A percentile compares a stretch with the other conserved stretches of the same genome.
Evolutionary conservation across 2,329 filamentous ascomycete genomes (phyloP).

Genomic region (Aplosporella prunicola): DNA sequence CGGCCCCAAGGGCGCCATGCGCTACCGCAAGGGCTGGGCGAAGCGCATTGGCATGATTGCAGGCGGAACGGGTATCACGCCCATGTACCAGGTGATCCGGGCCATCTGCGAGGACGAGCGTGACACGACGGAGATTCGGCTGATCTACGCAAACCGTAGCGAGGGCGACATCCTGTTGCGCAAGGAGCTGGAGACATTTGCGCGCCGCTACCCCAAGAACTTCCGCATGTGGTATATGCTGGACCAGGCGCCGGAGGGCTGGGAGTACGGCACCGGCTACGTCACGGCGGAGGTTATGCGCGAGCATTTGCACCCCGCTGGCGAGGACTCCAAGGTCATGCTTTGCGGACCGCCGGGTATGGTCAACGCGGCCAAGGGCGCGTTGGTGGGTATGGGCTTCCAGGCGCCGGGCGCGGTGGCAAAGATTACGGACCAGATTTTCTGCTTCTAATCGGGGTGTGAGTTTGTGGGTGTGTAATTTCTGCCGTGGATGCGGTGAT

Average conservation of each 20-base stretch:
- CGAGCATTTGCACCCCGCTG: constrained; percentile 40
- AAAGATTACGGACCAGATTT: constrained; percentile 48
- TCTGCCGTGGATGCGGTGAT: no score
- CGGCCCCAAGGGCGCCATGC: constrained; percentile 50
- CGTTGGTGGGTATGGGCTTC: constrained; percentile 37
- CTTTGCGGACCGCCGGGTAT: constrained; percentile 54
- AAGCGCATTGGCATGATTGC: constrained; percentile 47
- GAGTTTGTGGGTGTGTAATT: no score
- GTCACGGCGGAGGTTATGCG: constrained; percentile 44
- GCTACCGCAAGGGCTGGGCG: constrained; percentile 34
- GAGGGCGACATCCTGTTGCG: constrained; percentile 53
- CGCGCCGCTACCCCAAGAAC: constrained; percentile 45
- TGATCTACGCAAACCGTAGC: constrained; percentile 51
- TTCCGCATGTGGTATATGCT: constrained; percentile 49
- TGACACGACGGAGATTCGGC: constrained; percentile 47
- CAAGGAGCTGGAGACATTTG: constrained; percentile 46
- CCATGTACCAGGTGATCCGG: constrained; percentile 54
- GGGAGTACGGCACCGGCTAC: constrained; percentile 42
- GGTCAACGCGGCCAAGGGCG: constrained; percentile 48
- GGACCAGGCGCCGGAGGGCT: constrained; percentile 37
- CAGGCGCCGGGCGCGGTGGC: constrained; percentile 40
- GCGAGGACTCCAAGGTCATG: constrained; percentile 42
- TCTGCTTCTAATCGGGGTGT: constrained; percentile 47
- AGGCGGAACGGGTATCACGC: constrained; percentile 45
- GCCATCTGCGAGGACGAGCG: constrained; percentile 53